Evolutionary conservation across 2,329 filamentous ascomycete genomes (phyloP).

Genomic region (Alternaria triticimaculans): DNA sequence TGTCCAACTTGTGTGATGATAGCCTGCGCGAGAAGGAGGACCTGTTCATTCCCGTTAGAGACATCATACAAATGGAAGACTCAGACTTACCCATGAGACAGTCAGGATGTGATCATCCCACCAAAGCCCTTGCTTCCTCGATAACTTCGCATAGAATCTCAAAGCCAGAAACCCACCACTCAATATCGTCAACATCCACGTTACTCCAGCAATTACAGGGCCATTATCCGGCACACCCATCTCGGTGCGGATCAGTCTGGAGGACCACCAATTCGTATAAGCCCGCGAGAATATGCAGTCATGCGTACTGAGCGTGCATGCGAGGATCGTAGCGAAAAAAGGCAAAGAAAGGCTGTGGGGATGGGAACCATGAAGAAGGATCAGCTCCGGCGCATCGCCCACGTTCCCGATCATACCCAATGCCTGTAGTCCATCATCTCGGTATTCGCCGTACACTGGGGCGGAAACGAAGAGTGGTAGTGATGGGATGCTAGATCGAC

Average conservation of each 20-base stretch:
- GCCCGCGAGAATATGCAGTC: background rate
- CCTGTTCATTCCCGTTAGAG: constrained; percentile 15
- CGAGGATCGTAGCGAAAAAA: background rate
- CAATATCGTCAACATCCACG: constrained; percentile 33
- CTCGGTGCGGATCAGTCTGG: background rate
- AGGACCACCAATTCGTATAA: constrained; percentile 3
- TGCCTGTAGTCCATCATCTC: background rate
- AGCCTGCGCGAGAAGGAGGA: constrained; percentile 28
- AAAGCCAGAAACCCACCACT: constrained; percentile 30
- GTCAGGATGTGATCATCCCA: constrained; percentile 41
- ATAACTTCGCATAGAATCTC: constrained; percentile 37
- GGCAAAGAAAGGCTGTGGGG: background rate
- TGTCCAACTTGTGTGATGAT: constrained; percentile 29
- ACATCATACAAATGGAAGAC: too few relatives aligned
- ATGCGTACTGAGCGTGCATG: background rate
- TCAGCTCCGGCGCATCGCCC: background rate
- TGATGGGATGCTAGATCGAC: constrained; percentile 2
- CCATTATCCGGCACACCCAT: constrained; percentile 31
- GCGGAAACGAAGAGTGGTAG: background rate
- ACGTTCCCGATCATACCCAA: background rate
- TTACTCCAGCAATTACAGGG: constrained; percentile 31
- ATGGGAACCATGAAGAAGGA: background rate
- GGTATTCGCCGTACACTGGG: background rate
- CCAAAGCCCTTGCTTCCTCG: constrained; percentile 34
- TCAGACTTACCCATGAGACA: constrained; percentile 29